Conservation (phyloP, 2,329 filamentous ascomycete species). For the Lasiodiplodia sp. region DNA sequence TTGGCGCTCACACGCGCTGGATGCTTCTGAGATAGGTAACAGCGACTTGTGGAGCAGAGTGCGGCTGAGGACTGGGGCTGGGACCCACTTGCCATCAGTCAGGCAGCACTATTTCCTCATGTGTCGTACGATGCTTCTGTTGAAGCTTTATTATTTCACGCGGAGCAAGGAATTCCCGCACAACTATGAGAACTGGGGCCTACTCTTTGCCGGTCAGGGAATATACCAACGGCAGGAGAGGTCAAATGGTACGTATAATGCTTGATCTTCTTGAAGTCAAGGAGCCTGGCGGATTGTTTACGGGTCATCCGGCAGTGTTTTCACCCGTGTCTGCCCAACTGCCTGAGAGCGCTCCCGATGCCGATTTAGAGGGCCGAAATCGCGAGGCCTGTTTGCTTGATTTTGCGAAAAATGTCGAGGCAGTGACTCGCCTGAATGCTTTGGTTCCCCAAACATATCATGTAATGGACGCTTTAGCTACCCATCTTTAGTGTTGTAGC, state of each 20-base stretch:
- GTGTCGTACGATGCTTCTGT: not conserved
- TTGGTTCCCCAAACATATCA: too few relatives aligned
- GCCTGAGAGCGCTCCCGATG: not conserved
- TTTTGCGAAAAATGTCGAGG: too few relatives aligned
- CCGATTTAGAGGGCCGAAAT: not conserved
- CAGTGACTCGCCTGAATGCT: too few relatives aligned
- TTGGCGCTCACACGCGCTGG: not conserved
- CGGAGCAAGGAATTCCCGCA: not conserved
- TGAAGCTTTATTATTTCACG: not conserved
- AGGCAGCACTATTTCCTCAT: slow-evolving; percentile 8
- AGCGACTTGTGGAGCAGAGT: not conserved
- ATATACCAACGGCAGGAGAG: too few relatives aligned
- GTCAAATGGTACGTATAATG: not conserved
- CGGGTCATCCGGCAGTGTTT: not conserved
- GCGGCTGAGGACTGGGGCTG: slow-evolving; percentile 13
- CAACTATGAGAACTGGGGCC: not conserved
- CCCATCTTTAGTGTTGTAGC: too few relatives aligned
- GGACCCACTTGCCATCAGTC: not conserved
- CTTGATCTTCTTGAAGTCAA: not conserved
- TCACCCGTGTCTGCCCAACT: not conserved
- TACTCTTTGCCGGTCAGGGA: not conserved
- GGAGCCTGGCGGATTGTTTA: not conserved
- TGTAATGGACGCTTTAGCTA: too few relatives aligned
- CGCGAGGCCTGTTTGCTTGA: too few relatives aligned
- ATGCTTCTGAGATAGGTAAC: not conserved